Conservation (phyloP, 202 grass and related monocot species). For the Bolboschoenoplectus hybrid region DNA sequence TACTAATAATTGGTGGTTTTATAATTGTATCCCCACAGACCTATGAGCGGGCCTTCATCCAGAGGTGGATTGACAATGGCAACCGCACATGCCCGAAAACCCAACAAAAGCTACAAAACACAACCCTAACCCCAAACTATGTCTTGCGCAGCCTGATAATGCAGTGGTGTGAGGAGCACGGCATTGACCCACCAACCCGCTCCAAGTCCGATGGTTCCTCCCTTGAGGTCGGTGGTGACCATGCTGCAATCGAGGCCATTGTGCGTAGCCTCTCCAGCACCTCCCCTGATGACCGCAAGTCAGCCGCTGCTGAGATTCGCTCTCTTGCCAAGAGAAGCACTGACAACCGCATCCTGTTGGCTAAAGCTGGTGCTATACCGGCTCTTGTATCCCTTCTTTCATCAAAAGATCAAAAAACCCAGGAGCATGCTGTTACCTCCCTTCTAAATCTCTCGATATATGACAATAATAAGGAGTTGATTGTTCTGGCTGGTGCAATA, state of each 20-base stretch:
- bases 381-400: conserved; percentile 75
- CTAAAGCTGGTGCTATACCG: conserved; percentile 80
- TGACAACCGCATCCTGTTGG: conserved; percentile 82
- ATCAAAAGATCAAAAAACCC: conserved; percentile 71
- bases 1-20: conserved; percentile 20
- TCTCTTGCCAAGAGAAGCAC: conserved; percentile 88
- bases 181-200: conserved; percentile 67
- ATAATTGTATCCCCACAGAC: conserved; percentile 46
- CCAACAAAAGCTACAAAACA: conserved; percentile 87
- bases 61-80: conserved; percentile 95
- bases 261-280: conserved; percentile 71
- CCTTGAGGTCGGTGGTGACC: conserved; percentile 62
- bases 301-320: conserved; percentile 86
- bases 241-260: conserved; percentile 67
- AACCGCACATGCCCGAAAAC: conserved; percentile 89
- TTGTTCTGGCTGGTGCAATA: conserved; percentile 85
- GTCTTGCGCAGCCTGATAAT: conserved; percentile 85
- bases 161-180: conserved; percentile 91
- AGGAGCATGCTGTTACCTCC: conserved; percentile 93
- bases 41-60: conserved; percentile 83
- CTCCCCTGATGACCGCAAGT: conserved; percentile 71
- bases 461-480: conserved; percentile 94
- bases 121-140: conserved; percentile 88
- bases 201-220: conserved; percentile 73
- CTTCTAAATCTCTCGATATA: conserved; percentile 94